phyloP scores from a whole-genome alignment of 108 stramenopile genomes.

The Stephanodiscus minutulus region DNA sequence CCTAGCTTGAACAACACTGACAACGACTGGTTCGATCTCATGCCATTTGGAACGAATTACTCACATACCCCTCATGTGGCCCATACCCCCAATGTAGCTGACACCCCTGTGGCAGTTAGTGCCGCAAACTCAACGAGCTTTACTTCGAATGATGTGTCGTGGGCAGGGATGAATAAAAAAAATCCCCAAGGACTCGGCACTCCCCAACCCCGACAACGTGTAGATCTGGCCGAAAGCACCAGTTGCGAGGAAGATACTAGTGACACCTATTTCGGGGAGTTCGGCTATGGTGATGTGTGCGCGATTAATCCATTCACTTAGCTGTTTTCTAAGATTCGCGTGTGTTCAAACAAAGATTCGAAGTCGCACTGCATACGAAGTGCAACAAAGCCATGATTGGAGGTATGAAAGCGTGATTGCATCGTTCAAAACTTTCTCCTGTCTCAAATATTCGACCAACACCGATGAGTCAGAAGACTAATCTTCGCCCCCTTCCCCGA shows the following conservation, averaged over 20 bases:
- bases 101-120: neutral
- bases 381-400: too few relatives aligned
- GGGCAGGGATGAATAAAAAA: neutral
- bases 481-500: too few relatives aligned
- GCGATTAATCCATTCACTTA: neutral
- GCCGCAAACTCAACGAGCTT: neutral
- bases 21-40: neutral
- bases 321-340: neutral
- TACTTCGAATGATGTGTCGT: conserved; percentile 1
- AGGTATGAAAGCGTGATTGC: neutral
- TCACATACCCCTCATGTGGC: neutral
- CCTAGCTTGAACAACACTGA: neutral
- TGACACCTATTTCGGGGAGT: neutral
- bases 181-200: neutral
- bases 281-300: neutral
- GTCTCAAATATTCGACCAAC: too few relatives aligned
- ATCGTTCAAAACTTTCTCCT: too few relatives aligned
- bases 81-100: neutral
- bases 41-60: neutral
- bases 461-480: too few relatives aligned
- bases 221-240: neutral
- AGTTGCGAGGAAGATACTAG: neutral
- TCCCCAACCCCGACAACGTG: neutral
- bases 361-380: too few relatives aligned
- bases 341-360: too few relatives aligned